Percentiles rank a stretch among this genome's conserved stretches.
Evolutionary conservation across 192 early-diverging fungal species (phyloP).

Genomic region (Diversispora epigaea): DNA sequence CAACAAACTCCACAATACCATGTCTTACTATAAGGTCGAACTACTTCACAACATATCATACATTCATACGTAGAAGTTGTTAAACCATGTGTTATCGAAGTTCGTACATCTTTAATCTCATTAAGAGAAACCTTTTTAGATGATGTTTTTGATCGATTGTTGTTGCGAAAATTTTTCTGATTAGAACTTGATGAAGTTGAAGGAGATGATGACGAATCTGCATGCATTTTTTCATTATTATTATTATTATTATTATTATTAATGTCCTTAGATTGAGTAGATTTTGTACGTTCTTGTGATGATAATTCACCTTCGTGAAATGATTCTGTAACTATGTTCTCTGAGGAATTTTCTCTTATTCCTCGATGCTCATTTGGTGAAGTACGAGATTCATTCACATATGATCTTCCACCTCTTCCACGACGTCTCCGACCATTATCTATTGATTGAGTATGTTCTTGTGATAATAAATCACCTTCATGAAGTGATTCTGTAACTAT

Average conservation of each 20-base stretch:
- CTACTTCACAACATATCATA: conserved; percentile 93
- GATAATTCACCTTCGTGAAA: not conserved
- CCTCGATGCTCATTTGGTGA: no score
- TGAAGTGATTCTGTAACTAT: no score
- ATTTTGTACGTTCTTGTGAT: not conserved
- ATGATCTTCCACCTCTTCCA: no score
- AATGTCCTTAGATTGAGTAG: not conserved
- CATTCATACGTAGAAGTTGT: conserved; percentile 81
- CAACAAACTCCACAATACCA: conserved; percentile 90
- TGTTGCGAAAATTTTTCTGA: not conserved
- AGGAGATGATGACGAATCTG: not conserved
- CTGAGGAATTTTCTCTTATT: no score
- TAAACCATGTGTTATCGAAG: conserved; percentile 64
- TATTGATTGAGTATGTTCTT: not conserved
- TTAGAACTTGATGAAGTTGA: not conserved
- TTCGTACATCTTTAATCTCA: conserved; percentile 58
- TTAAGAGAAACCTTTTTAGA: conserved; percentile 30
- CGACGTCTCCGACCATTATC: no score
- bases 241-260: no score
- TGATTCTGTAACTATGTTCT: no score
- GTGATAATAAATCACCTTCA: not conserved
- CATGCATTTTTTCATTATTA: no score
- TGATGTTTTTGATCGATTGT: not conserved
- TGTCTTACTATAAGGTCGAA: conserved; percentile 65
- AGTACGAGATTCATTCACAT: no score